A percentile compares a stretch with the other conserved stretches of the same genome.
These are phyloP conservation scores for Ceratocystis ficicola DNA, from an alignment of 2,329 filamentous ascomycete genomes.

Conservation along the genomic window DNA sequence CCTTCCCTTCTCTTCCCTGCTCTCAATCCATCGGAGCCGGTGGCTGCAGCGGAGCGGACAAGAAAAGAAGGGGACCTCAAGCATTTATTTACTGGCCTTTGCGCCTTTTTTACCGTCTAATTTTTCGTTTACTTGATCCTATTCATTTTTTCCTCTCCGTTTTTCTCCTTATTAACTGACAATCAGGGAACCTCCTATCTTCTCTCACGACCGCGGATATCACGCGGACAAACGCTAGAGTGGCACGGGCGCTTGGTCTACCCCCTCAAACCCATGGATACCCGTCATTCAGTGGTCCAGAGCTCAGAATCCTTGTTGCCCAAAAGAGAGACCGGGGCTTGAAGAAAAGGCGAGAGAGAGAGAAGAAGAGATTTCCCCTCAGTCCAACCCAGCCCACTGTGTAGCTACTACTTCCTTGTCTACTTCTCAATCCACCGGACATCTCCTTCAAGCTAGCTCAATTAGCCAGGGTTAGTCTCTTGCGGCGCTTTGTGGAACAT, in stretches of 20 bases:
- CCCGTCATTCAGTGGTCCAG: background rate
- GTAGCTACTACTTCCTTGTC: background rate
- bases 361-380: background rate
- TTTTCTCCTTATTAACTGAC: background rate
- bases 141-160: background rate
- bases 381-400: background rate
- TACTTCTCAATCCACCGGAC: background rate
- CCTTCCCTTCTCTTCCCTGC: background rate
- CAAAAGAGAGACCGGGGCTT: background rate
- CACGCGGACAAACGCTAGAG: slow-evolving; percentile 11
- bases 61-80: background rate
- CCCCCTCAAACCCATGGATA: background rate
- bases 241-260: slow-evolving; percentile 4
- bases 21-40: background rate
- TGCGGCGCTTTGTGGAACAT: background rate
- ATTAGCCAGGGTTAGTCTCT: background rate
- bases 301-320: background rate
- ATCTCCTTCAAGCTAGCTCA: slow-evolving; percentile 1
- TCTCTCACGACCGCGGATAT: background rate
- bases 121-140: background rate
- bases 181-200: background rate
- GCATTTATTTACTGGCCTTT: background rate
- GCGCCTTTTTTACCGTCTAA: background rate
- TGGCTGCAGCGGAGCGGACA: background rate
- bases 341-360: background rate